phyloP scores from a whole-genome alignment of 345 rosid species.

The Passiflora organensis region DNA sequence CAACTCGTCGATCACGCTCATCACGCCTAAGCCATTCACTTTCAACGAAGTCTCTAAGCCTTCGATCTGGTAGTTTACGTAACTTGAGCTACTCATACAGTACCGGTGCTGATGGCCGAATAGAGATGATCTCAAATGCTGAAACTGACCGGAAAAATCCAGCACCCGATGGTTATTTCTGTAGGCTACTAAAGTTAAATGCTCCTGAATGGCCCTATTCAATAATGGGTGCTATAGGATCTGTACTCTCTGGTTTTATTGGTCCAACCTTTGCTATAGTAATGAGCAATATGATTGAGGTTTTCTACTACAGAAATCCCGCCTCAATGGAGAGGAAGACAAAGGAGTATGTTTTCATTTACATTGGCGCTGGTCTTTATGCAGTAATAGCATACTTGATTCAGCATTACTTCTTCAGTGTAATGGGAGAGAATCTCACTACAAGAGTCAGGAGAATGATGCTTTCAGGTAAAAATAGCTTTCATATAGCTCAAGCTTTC shows the following conservation, averaged over 20 bases:
- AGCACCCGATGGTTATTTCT: slow-evolving; percentile 89
- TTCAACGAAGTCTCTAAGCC: slow-evolving; percentile 88
- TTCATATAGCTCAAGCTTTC: neutral
- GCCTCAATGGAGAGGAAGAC: slow-evolving; percentile 93
- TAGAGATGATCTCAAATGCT: slow-evolving; percentile 97
- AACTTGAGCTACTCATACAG: slow-evolving; percentile 97
- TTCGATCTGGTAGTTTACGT: slow-evolving; percentile 91
- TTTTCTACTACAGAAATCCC: slow-evolving; percentile 83
- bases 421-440: slow-evolving; percentile 99
- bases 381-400: slow-evolving; percentile 95
- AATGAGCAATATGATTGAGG: slow-evolving; percentile 98
- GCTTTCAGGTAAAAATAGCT: slow-evolving; percentile 69
- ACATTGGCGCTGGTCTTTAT: slow-evolving; percentile 93
- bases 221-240: slow-evolving; percentile 93
- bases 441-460: slow-evolving; percentile 98
- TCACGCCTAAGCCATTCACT: slow-evolving; percentile 83
- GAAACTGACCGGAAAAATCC: slow-evolving; percentile 85
- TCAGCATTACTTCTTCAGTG: slow-evolving; percentile 98
- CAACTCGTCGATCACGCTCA: slow-evolving; percentile 79
- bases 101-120: slow-evolving; percentile 92
- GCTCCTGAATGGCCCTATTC: slow-evolving; percentile 99
- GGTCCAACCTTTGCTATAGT: slow-evolving; percentile 96
- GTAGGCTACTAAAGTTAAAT: slow-evolving; percentile 81
- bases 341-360: slow-evolving; percentile 93
- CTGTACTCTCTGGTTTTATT: slow-evolving; percentile 86